phyloP scores from a whole-genome alignment of 495 filamentous ascomycete species.

The Annulohypoxylon stygium region DNA sequence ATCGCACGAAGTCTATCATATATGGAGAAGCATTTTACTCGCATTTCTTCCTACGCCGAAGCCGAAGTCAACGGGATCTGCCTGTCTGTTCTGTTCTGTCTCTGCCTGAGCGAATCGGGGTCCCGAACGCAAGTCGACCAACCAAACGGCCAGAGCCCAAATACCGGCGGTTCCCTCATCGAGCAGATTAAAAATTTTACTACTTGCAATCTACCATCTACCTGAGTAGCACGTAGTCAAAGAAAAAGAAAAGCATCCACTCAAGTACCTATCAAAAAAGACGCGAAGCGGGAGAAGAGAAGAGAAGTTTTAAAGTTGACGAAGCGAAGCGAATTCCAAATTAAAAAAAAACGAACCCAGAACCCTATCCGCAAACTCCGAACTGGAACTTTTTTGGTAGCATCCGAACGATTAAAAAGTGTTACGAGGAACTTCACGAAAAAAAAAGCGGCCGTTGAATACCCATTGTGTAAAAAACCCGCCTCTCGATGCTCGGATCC shows the following conservation, averaged over 20 bases:
- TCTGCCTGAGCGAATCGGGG: neutral
- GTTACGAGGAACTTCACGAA: neutral
- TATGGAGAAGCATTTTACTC: slow-evolving; percentile 15
- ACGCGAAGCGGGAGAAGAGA: slow-evolving; percentile 8
- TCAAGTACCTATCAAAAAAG: neutral
- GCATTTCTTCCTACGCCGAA: slow-evolving; percentile 32
- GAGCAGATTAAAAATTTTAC: slow-evolving; percentile 9
- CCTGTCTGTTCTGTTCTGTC: neutral
- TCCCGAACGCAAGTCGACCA: neutral
- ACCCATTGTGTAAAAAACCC: neutral
- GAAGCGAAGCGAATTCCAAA: neutral
- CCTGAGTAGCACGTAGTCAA: neutral
- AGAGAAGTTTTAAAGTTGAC: neutral
- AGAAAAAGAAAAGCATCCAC: neutral
- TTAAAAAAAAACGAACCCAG: slow-evolving; percentile 10
- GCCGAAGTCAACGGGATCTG: slow-evolving; percentile 18
- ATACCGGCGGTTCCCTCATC: slow-evolving; percentile 6
- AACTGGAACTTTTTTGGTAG: slow-evolving; percentile 40
- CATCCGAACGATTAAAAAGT: slow-evolving; percentile 14
- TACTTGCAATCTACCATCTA: no score
- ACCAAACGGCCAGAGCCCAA: neutral
- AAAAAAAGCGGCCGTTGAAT: slow-evolving; percentile 7
- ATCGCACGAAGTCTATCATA: neutral
- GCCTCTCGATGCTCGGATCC: slow-evolving; percentile 3
- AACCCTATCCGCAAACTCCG: slow-evolving; percentile 42